Base-by-base conservation (phyloP, 148 eudicot genomes). In the Silene uniflora region DNA sequence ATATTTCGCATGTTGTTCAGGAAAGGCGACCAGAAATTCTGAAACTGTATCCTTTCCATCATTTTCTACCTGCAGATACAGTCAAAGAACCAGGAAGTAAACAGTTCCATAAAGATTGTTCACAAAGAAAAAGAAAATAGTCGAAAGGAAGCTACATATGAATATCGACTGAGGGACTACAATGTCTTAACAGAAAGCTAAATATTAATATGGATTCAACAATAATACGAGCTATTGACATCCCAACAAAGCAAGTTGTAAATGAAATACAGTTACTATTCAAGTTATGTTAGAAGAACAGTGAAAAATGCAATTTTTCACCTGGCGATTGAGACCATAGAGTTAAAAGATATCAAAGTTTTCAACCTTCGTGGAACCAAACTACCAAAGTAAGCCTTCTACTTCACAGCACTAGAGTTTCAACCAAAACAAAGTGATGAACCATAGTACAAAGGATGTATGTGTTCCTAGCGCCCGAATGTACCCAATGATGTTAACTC, bases 1-100 rank as follows among this genome's bases (percentile, higher is more conserved):
- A 65, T 85, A 79, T 60, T 86, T 85, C 72, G 89, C 88, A 72
- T 90, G 94, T 72, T 86, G 86, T 67, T 91, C 97, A 12, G 91
- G 91, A 72, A 90, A 85, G 12, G 91, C 85, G 65, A 96, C 70
- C 67, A 89, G 75, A 74, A 92, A 79, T 64, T 86, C 86, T 73
- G 93, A 85, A 67, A 89, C 87, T 55, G 89, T 82, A 76, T 85
- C 84, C 72, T 78, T 73, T 78, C 98, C 99, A 70, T 72, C 81
- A 77, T 92, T 92, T 78, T 96, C 89, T 69, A 92, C 88, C 99
- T 96, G 80, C 44, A 78, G 23, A 67, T 71, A 79, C 19, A 54
- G 47, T 44, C 39, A 23, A 27, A 70, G 46, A 74, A 71, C n/a
- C 12, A 39, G 69, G 39, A 12, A n/a, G n/a, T 17, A 22, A 42